phyloP scores from a whole-genome alignment of 441 rosid species.

The Theobroma grandiflorum region DNA sequence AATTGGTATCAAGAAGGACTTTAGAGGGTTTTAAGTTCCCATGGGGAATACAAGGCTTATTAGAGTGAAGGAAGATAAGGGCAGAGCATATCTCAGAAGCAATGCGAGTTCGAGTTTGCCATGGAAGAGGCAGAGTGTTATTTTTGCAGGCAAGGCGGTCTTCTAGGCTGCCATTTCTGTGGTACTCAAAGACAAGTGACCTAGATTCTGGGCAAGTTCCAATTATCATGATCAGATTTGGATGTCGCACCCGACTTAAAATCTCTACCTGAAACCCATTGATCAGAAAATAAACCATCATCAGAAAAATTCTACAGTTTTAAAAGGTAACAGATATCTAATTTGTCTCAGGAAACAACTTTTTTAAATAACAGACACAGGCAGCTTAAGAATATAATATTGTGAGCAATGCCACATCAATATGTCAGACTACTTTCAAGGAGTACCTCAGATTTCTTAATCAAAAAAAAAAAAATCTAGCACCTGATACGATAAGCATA shows the following conservation, averaged over 20 bases:
- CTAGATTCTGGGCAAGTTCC: slow-evolving; percentile 86
- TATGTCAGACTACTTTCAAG: background rate
- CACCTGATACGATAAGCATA: background rate
- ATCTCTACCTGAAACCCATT: slow-evolving; percentile 71
- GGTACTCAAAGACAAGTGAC: slow-evolving; percentile 78
- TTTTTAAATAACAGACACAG: background rate
- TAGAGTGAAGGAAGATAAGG: slow-evolving; percentile 90
- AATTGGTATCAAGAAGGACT: slow-evolving; percentile 77
- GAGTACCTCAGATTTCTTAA: slow-evolving; percentile 14
- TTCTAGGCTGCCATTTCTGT: slow-evolving; percentile 77
- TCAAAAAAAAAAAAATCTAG: background rate
- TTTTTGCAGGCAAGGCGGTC: slow-evolving; percentile 62
- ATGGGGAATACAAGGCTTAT: slow-evolving; percentile 73
- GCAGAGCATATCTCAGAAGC: slow-evolving; percentile 85
- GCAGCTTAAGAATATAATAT: background rate
- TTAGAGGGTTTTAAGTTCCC: slow-evolving; percentile 87
- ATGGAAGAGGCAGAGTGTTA: slow-evolving; percentile 64
- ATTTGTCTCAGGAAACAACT: background rate
- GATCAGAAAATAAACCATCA: slow-evolving; percentile 26
- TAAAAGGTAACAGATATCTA: background rate
- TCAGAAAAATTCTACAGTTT: background rate
- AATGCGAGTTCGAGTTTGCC: slow-evolving; percentile 69
- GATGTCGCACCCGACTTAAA: slow-evolving; percentile 86
- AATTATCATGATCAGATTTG: slow-evolving; percentile 73
- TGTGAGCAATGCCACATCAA: background rate